Evolutionary conservation across 805 yeast genomes (phyloP).

Genomic region (Candida chauliodis): DNA sequence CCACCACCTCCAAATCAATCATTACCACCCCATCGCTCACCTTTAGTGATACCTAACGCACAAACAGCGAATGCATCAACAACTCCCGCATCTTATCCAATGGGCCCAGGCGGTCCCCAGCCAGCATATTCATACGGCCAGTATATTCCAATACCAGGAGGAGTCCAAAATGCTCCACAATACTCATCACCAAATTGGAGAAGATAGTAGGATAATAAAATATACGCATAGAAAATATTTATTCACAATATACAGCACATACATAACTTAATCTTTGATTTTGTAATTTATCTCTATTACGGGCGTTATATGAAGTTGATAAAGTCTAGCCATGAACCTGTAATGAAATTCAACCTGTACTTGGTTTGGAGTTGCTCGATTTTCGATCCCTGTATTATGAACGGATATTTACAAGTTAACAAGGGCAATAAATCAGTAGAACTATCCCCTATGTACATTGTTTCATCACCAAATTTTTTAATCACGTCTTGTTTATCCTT

Average conservation of each 20-base stretch:
- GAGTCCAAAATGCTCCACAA: conserved; percentile 13
- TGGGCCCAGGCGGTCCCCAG: conserved; percentile 29
- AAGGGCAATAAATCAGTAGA: conserved; percentile 54
- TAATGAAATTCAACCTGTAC: conserved; percentile 2
- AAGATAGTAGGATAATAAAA: conserved; percentile 11
- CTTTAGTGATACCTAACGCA: conserved; percentile 12
- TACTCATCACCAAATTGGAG: conserved; percentile 19
- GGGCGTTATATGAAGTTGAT: not conserved
- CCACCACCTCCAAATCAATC: conserved; percentile 8
- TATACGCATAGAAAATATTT: too few species aligned
- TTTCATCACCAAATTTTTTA: conserved; percentile 9
- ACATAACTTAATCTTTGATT: too few species aligned
- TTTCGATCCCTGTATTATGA: conserved; percentile 38
- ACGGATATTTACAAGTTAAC: conserved; percentile 44
- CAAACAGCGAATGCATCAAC: conserved; percentile 15
- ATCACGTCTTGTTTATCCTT: conserved; percentile 42
- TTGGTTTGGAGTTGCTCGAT: conserved; percentile 19
- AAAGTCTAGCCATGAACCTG: conserved; percentile 10
- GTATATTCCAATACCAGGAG: conserved; percentile 32
- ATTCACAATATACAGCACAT: too few species aligned
- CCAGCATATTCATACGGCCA: conserved; percentile 37
- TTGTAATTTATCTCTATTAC: too few species aligned
- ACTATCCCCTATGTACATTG: conserved; percentile 60
- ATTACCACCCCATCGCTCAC: conserved; percentile 17
- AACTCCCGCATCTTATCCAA: conserved; percentile 19